Percentiles rank a stretch among this genome's conserved stretches.
phyloP scores from a whole-genome alignment of 164 flowering plant species.

The grape (Vitis vinifera) region ASM3070453v1 NC_081814.1:26653501-26654000 shows the following conservation, averaged over 20 bases:
- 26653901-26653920: constrained; percentile 75
- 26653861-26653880: neutral
- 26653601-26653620: neutral
- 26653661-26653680: neutral
- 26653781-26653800: neutral
- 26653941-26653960: constrained; percentile 80
- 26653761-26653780: neutral
- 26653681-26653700: neutral
- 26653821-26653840: neutral
- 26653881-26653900: neutral
- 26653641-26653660: neutral
- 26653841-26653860: neutral
- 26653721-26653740: neutral
- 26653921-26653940: constrained; percentile 85
- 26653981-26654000: constrained; percentile 61
- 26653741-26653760: neutral
- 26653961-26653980: constrained; percentile 73
- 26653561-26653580: neutral
- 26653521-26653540: neutral
- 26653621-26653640: neutral
- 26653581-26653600: neutral
- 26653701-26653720: neutral
- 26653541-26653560: neutral
- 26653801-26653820: neutral
- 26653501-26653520: neutral